Evolutionary conservation across 768 basidiomycete species (phyloP).

Genomic region (Coprinopsis strossmayeri): DNA sequence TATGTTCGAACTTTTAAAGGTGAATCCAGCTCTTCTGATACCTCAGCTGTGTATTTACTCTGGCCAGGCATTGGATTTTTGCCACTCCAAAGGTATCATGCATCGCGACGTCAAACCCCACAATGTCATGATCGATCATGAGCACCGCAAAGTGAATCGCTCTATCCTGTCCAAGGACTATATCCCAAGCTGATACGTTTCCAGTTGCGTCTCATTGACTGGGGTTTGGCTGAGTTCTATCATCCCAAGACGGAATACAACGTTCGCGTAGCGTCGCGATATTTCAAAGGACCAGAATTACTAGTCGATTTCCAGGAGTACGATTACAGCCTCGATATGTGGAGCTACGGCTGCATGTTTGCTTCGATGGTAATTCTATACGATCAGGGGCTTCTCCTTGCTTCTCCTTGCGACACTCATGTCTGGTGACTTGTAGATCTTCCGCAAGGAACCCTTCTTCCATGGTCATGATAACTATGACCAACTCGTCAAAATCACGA

Average conservation of each 20-base stretch:
- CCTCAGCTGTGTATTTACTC: slow-evolving; percentile 14
- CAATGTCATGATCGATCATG: slow-evolving; percentile 99
- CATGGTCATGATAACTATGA: slow-evolving; percentile 99
- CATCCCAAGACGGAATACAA: slow-evolving; percentile 98
- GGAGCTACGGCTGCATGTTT: slow-evolving; percentile 99
- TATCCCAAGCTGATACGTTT: slow-evolving; percentile 4
- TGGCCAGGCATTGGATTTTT: slow-evolving; percentile 84
- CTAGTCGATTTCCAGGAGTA: slow-evolving; percentile 98
- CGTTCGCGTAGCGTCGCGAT: slow-evolving; percentile 93
- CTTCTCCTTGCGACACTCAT: slow-evolving; percentile 7
- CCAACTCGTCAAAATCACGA: slow-evolving; percentile 96
- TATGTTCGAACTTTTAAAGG: slow-evolving; percentile 95
- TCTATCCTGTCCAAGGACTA: slow-evolving; percentile 5
- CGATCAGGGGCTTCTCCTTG: no score
- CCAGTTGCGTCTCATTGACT: slow-evolving; percentile 93
- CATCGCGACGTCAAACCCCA: slow-evolving; percentile 98
- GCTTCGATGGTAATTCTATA: slow-evolving; percentile 79
- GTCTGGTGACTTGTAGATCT: slow-evolving; percentile 55
- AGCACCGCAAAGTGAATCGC: slow-evolving; percentile 75
- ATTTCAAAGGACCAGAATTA: slow-evolving; percentile 97
- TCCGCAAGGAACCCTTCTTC: slow-evolving; percentile 99
- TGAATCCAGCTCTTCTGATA: no score
- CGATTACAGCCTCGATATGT: slow-evolving; percentile 97
- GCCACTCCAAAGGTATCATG: slow-evolving; percentile 99
- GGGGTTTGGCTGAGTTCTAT: slow-evolving; percentile 98